phyloP scores from a whole-genome alignment of 1,284 basidiomycete species.

The Inonotus hispidus region DNA sequence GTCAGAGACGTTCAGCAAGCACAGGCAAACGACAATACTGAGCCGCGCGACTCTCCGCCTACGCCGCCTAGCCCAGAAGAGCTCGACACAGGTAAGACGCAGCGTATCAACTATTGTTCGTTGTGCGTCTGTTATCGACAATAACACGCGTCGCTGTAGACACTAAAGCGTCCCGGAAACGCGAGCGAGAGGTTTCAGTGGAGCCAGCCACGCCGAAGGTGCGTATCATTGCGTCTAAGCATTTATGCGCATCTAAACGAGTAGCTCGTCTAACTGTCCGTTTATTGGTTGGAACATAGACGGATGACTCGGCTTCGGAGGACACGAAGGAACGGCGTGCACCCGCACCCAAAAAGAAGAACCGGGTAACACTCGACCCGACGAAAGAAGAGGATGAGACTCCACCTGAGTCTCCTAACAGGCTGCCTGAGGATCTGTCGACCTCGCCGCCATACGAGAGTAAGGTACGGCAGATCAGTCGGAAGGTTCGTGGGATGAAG shows the following conservation, averaged over 20 bases:
- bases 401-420: slow-evolving; percentile 39
- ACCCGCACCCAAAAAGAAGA: slow-evolving; percentile 60
- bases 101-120: slow-evolving; percentile 23
- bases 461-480: slow-evolving; percentile 69
- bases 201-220: slow-evolving; percentile 58
- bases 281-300: slow-evolving; percentile 31
- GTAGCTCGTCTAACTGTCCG: not conserved
- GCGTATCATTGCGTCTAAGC: not conserved
- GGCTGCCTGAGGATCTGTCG: slow-evolving; percentile 31
- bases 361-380: slow-evolving; percentile 52
- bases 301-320: slow-evolving; percentile 30
- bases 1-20: not conserved
- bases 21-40: not conserved
- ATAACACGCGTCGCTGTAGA: slow-evolving; percentile 25
- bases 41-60: slow-evolving; percentile 6
- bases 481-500: slow-evolving; percentile 67
- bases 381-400: slow-evolving; percentile 60
- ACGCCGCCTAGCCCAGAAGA: slow-evolving; percentile 18
- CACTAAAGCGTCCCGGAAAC: slow-evolving; percentile 42
- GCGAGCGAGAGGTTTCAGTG: slow-evolving; percentile 68
- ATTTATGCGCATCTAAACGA: not conserved
- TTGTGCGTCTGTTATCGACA: slow-evolving; percentile 11
- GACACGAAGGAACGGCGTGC: slow-evolving; percentile 46
- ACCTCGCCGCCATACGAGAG: slow-evolving; percentile 67
- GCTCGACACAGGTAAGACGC: slow-evolving; percentile 14